These are phyloP conservation scores for Eucalyptus viminalis DNA, from an alignment of 345 rosid genomes.

Conservation along the genomic window DNA sequence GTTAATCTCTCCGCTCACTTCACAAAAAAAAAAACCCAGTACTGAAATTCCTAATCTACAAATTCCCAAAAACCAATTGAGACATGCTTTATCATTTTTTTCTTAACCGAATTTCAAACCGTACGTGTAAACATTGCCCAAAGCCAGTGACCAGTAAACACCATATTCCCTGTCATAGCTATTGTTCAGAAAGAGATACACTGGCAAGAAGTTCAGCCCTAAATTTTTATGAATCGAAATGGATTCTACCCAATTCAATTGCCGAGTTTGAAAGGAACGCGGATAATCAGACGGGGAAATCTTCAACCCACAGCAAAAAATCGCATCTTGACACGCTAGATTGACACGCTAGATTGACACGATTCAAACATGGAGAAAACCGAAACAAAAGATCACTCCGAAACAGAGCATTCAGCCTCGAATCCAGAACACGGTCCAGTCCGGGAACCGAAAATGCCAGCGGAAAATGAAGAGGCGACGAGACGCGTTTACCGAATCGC, in stretches of 20 bases:
- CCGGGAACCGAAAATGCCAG: neutral
- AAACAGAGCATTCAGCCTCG: neutral
- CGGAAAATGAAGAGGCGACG: neutral
- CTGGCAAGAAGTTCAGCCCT: neutral
- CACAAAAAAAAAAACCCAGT: slow-evolving; percentile 6
- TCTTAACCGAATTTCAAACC: neutral
- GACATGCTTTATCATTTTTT: neutral
- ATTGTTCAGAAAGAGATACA: neutral
- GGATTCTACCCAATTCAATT: neutral
- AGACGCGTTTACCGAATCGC: neutral
- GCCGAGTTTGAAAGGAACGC: neutral
- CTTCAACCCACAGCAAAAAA: neutral
- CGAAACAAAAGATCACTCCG: neutral
- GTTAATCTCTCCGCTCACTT: slow-evolving; percentile 18
- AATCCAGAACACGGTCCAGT: neutral
- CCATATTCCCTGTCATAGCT: neutral
- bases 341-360: neutral
- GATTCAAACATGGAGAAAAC: neutral
- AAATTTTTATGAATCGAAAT: neutral
- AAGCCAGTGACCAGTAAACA: neutral
- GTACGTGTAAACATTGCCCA: neutral
- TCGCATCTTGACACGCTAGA: neutral
- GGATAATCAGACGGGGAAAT: neutral
- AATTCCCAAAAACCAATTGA: neutral
- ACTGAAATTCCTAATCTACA: slow-evolving; percentile 15